A percentile compares a stretch with the other conserved stretches of the same genome.
Evolutionary conservation across 2,329 filamentous ascomycete genomes (phyloP).

Genomic region (Orbilia javanica): DNA sequence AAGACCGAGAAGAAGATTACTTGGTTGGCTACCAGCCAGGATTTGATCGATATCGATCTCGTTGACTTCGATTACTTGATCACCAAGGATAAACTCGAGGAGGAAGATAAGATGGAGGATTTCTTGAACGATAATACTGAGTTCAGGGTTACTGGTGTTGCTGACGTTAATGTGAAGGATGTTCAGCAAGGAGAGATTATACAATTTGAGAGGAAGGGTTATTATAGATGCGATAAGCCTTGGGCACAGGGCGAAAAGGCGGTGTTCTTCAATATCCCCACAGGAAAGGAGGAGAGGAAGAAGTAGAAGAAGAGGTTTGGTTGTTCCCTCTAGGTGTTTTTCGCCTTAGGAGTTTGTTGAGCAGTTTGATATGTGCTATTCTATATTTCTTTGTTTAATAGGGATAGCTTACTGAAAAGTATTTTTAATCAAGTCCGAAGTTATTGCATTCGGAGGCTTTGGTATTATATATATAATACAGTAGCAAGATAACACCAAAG

Average conservation of each 20-base stretch:
- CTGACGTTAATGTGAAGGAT: constrained; percentile 82
- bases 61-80: constrained; percentile 97
- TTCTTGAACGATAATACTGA: constrained; percentile 83
- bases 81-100: constrained; percentile 92
- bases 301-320: constrained; percentile 22
- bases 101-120: constrained; percentile 86
- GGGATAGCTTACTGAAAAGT: neutral
- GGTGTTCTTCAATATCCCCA: constrained; percentile 78
- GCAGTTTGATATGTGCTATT: no score
- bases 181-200: constrained; percentile 91
- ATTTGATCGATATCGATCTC: constrained; percentile 83
- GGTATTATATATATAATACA: no score
- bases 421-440: neutral
- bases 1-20: constrained; percentile 96
- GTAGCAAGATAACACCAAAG: no score
- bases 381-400: neutral
- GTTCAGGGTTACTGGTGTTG: constrained; percentile 78
- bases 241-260: constrained; percentile 72
- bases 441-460: neutral
- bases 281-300: constrained; percentile 62
- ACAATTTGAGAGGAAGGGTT: constrained; percentile 93
- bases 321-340: neutral
- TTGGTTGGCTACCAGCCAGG: constrained; percentile 84
- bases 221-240: constrained; percentile 83
- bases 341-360: no score